A percentile compares a stretch with the other conserved stretches of the same genome.
phyloP scores from a whole-genome alignment of 495 filamentous ascomycete genomes.

The Lindgomyces ingoldianus region DNA sequence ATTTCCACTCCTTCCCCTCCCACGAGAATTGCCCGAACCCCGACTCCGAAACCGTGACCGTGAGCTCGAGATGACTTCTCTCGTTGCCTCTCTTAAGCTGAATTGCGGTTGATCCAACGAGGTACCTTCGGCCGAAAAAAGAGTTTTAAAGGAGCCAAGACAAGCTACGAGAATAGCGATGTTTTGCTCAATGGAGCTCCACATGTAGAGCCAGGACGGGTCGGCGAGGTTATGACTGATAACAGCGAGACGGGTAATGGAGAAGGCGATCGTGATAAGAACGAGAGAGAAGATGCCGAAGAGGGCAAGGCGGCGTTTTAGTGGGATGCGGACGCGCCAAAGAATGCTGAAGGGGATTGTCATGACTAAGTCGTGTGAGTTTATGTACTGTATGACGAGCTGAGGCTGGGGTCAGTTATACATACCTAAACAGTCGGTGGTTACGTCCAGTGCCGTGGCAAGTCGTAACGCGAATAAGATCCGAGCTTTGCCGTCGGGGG shows the following conservation, averaged over 20 bases:
- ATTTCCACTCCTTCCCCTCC: neutral
- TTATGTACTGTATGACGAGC: neutral
- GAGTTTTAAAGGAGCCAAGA: neutral
- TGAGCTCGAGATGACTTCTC: neutral
- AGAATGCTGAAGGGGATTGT: constrained; percentile 40
- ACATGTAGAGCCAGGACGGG: constrained; percentile 1
- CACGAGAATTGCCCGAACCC: neutral
- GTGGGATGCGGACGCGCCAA: constrained; percentile 37
- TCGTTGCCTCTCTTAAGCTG: neutral
- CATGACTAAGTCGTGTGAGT: constrained; percentile 4
- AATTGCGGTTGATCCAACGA: neutral
- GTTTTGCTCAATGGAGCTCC: constrained; percentile 7
- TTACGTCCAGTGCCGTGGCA: constrained; percentile 33
- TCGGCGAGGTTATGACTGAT: neutral
- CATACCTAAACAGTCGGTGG: constrained; percentile 41
- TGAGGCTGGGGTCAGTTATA: neutral
- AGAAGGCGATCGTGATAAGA: constrained; percentile 39
- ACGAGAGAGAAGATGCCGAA: constrained; percentile 42
- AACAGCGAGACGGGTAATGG: constrained; percentile 28
- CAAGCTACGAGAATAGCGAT: constrained; percentile 14
- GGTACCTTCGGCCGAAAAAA: neutral
- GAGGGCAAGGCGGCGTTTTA: constrained; percentile 34
- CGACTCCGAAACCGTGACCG: neutral
- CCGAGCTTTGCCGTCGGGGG: neutral
- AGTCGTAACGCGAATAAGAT: neutral